These are phyloP conservation scores for Allodekkera sacchari DNA, from an alignment of 805 yeast genomes.

Conservation along the genomic window DNA sequence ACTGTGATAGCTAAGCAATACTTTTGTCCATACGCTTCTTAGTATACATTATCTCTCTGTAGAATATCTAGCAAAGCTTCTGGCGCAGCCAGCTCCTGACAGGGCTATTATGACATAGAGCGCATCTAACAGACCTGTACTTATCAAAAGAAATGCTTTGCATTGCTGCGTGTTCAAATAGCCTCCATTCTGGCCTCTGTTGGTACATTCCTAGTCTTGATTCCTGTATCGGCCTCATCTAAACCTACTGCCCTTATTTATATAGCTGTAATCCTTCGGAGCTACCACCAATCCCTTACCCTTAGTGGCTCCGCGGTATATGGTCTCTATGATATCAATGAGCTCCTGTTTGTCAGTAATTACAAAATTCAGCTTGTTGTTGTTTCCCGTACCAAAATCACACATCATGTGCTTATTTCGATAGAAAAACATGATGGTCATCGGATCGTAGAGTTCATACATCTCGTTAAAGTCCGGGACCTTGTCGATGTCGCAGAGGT, in stretches of 20 bases:
- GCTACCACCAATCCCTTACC: constrained; percentile 88
- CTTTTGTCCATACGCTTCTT: no score
- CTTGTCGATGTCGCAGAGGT: constrained; percentile 79
- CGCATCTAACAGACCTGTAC: no score
- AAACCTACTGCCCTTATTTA: constrained; percentile 7
- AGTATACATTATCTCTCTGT: no score
- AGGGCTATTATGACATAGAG: no score
- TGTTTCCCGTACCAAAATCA: constrained; percentile 97
- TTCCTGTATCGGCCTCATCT: no score
- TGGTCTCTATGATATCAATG: constrained; percentile 83
- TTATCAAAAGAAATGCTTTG: no score
- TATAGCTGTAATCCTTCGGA: constrained; percentile 59
- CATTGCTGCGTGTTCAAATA: no score
- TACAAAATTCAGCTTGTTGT: constrained; percentile 83
- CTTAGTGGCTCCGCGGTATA: constrained; percentile 84
- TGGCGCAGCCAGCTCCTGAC: no score
- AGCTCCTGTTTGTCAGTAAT: constrained; percentile 76
- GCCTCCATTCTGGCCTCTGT: no score
- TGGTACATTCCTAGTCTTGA: no score
- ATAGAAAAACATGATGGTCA: constrained; percentile 89
- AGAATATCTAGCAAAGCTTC: no score
- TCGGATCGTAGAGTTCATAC: constrained; percentile 86
- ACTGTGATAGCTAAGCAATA: no score
- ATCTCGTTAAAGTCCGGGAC: constrained; percentile 88
- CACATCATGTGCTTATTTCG: constrained; percentile 96